A percentile compares a stretch with the other conserved stretches of the same genome.
Evolutionary conservation across 2,329 filamentous ascomycete genomes (phyloP).

Genomic region (Cladosporium sp.): DNA sequence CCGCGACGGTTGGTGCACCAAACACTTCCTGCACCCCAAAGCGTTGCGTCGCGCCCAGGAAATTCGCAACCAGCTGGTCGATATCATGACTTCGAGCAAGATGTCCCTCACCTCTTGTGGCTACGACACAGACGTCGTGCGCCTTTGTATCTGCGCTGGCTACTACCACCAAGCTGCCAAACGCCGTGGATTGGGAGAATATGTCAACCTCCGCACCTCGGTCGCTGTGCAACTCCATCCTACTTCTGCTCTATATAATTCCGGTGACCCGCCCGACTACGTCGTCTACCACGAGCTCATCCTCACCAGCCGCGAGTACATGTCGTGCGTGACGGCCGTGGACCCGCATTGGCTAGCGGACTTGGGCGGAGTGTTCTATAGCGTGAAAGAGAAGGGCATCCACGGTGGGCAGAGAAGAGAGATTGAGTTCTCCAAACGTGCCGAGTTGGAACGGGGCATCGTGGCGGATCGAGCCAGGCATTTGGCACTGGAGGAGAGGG

Average conservation of each 20-base stretch:
- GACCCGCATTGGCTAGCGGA: constrained; percentile 98
- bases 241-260: constrained; percentile 85
- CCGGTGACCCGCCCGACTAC: constrained; percentile 92
- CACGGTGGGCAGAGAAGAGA: constrained; percentile 24
- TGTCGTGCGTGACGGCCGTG: constrained; percentile 92
- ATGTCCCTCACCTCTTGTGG: constrained; percentile 85
- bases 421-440: constrained; percentile 29
- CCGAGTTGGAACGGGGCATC: constrained; percentile 28
- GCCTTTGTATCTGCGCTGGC: constrained; percentile 93
- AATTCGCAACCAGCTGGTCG: constrained; percentile 85
- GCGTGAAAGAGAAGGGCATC: constrained; percentile 91
- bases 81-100: constrained; percentile 92
- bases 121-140: constrained; percentile 93
- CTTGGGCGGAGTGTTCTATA: constrained; percentile 94
- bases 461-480: constrained; percentile 22
- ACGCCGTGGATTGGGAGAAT: constrained; percentile 94
- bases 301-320: constrained; percentile 94
- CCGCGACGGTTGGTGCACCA: constrained; percentile 86
- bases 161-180: constrained; percentile 98
- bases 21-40: constrained; percentile 94
- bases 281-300: constrained; percentile 98
- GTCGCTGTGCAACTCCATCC: constrained; percentile 93
- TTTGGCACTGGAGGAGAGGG: constrained; percentile 17
- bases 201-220: constrained; percentile 91
- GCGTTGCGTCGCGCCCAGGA: constrained; percentile 86